Evolutionary conservation across 192 early-diverging fungal species (phyloP), one percentile per base, ranked within the genome.

Genomic region (Pecoramyces ruminantium): DNA sequence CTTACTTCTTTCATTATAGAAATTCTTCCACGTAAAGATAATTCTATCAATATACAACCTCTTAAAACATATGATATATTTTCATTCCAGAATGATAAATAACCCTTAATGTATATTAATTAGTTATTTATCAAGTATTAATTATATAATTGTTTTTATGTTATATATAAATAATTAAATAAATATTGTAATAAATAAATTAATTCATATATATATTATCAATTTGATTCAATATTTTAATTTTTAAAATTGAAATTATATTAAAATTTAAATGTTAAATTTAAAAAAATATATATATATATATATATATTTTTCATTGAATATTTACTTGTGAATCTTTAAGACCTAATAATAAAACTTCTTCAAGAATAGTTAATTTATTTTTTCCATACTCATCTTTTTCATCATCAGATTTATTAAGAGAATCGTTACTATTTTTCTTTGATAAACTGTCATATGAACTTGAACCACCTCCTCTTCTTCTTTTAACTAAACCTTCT

Each of bases 81-180:
- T 87, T 99, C 97, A 86, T 99, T 99, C 97, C 97, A 99, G 85
- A 99, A 99, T 29, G 96, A 97, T 42, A 99, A 90, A 82, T 97
- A 96, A 2, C 97, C 97, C 90, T 97, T 87, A 67, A n/a, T n/a
- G n/a, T n/a, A n/a, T n/a, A n/a, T n/a, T n/a, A n/a, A n/a, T n/a
- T n/a, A n/a, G n/a, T n/a, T n/a, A n/a, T n/a, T n/a, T n/a, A n/a
- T n/a, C n/a, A n/a, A n/a, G n/a, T n/a, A n/a, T n/a, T n/a, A n/a
- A 34, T 6, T 34, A 34, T 34, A 34, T 11, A 34, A 34, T 34
- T 34, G 30, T 34, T 34, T 6, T 34, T n/a, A n/a, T n/a, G n/a
- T n/a, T n/a, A n/a, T n/a, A n/a, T n/a, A n/a, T n/a, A n/a, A n/a
- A n/a, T n/a, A n/a, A n/a, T n/a, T n/a, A n/a, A n/a, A n/a, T n/a